Evolutionary conservation across 1,284 basidiomycete genomes (phyloP).

Genomic region (Fomitopsis pinicola): DNA sequence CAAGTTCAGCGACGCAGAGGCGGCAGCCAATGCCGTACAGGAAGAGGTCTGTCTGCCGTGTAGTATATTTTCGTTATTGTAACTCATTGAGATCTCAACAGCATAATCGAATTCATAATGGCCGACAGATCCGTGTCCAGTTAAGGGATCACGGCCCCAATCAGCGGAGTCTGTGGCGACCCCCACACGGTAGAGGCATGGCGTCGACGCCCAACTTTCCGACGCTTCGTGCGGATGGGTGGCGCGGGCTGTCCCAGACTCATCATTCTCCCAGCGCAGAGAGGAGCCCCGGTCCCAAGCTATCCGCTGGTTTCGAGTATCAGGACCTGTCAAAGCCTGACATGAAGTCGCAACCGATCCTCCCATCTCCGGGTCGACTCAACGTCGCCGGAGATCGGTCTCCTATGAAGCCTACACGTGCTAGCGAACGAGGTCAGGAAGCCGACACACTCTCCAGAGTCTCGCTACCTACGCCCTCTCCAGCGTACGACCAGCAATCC

Average conservation of each 20-base stretch:
- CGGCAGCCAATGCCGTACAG: conserved; percentile 54
- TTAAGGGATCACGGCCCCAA: conserved; percentile 30
- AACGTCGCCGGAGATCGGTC: not conserved
- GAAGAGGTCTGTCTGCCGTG: conserved; percentile 47
- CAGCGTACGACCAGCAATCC: conserved; percentile 4
- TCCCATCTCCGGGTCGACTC: not conserved
- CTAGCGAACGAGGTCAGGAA: not conserved
- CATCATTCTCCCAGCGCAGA: not conserved
- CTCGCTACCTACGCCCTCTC: conserved; percentile 5
- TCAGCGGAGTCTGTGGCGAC: conserved; percentile 21
- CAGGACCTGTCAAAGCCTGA: not conserved
- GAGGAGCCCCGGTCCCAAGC: not conserved
- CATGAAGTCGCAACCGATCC: not conserved
- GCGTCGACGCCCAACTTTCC: not conserved
- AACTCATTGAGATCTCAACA: conserved; percentile 21
- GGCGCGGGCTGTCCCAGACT: not conserved
- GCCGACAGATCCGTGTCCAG: conserved; percentile 69
- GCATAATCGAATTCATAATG: conserved; percentile 66
- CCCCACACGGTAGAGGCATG: conserved; percentile 11
- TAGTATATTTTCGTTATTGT: not conserved
- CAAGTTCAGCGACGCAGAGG: conserved; percentile 56
- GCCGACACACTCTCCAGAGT: conserved; percentile 9
- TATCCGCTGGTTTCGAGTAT: not conserved
- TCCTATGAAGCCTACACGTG: not conserved
- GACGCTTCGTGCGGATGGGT: not conserved